These are phyloP conservation scores for Hyaloscypha variabilis DNA, from an alignment of 495 filamentous ascomycete species.

Conservation along the genomic window DNA sequence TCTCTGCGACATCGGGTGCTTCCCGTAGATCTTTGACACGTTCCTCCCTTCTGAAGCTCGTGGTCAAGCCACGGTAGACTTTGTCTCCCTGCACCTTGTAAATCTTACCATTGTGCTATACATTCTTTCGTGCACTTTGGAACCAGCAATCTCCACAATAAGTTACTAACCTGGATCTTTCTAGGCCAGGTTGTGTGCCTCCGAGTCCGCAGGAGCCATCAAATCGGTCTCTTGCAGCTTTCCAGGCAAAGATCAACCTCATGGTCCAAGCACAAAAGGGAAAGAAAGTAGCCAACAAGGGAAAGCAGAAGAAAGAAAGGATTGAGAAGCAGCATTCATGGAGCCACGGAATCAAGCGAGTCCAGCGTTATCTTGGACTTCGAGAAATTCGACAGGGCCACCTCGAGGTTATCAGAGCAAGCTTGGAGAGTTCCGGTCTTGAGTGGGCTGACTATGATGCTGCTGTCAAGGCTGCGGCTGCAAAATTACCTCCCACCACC, in stretches of 20 bases:
- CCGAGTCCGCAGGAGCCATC: constrained; percentile 3
- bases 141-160: neutral
- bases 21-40: neutral
- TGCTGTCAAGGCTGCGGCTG: constrained; percentile 8
- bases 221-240: constrained; percentile 43
- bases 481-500: constrained; percentile 6
- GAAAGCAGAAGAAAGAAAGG: constrained; percentile 49
- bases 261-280: constrained; percentile 44
- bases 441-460: constrained; percentile 18
- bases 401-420: neutral
- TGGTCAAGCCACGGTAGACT: neutral
- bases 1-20: too few species aligned
- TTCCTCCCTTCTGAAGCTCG: neutral
- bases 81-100: neutral
- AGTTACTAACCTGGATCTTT: neutral
- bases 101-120: neutral
- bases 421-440: neutral
- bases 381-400: constrained; percentile 34
- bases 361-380: constrained; percentile 71
- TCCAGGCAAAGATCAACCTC: constrained; percentile 48
- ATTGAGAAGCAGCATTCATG: constrained; percentile 47
- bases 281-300: constrained; percentile 47
- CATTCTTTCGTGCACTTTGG: neutral
- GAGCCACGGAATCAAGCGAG: constrained; percentile 55
- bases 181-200: constrained; percentile 13